phyloP scores from a whole-genome alignment of 805 yeast genomes.

The Myxozyma neotropica region DNA sequence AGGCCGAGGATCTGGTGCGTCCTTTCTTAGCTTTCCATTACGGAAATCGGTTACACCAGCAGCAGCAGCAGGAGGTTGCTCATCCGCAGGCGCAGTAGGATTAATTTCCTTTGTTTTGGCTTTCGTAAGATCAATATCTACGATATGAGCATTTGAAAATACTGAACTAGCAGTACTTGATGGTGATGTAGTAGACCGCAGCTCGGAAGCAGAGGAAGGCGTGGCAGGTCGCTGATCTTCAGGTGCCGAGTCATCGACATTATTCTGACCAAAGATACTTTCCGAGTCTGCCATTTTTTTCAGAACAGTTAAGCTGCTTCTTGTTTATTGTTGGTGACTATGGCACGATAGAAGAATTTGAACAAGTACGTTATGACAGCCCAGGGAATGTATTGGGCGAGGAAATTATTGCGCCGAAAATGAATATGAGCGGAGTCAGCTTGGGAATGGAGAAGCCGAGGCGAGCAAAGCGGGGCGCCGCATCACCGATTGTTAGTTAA shows the following conservation, averaged over 20 bases:
- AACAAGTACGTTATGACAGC: no score
- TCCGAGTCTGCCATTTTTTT: background rate
- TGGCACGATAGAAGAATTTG: no score
- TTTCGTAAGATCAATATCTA: background rate
- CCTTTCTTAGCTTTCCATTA: conserved; percentile 1
- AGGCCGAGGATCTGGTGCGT: conserved; percentile 3
- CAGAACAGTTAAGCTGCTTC: no score
- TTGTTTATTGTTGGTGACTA: no score
- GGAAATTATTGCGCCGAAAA: no score
- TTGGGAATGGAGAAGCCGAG: background rate
- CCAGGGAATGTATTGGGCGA: no score
- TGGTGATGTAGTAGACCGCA: background rate
- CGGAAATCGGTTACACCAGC: background rate
- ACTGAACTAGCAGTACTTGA: background rate
- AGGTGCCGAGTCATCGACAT: background rate
- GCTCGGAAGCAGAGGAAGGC: conserved; percentile 2
- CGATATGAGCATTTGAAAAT: background rate
- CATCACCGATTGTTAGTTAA: no score
- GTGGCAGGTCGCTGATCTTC: background rate
- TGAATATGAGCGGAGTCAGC: no score
- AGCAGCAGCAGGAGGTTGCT: background rate
- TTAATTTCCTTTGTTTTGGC: background rate
- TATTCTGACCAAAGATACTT: background rate
- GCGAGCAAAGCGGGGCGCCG: background rate
- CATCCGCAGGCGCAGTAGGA: background rate